Base-by-base conservation (phyloP, 1,284 basidiomycete genomes). In the Ganoderma lucidum region DNA sequence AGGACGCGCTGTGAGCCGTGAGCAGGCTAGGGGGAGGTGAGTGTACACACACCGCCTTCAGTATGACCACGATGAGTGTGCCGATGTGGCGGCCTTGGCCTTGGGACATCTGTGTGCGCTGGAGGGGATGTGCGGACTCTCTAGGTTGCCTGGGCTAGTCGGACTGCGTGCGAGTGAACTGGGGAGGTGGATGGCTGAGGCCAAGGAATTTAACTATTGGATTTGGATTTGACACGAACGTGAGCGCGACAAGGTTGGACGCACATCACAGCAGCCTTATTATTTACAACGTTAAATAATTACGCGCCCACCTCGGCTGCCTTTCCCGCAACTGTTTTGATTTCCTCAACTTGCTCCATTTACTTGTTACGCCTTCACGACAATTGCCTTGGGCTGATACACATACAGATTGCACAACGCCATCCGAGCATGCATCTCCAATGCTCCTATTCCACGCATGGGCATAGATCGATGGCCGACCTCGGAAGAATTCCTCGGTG, bases 41-140 rank as follows among this genome's bases (percentile, higher is more conserved):
- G 62, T 70, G 60, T 71, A 72, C 65, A 89, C 94, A 80, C 83
- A 98, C 97, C 78, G 96, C 97, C 85, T 97, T 96, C 76, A 97
- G 88, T 66, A 99, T 91, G 75, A 99, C 96, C 67, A 95, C 95
- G 75, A 98, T 92, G 80, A 99, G 90, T 41, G 97, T 99, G 67
- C 97, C 97, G 69, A 98, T 92, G 81, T 94, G 91, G 75, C 87
- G 89, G 66, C 75, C 63, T 30, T 61, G 64, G 64, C 66, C 48
- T 42, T 61, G 59, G 59, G 75, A 71, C 74, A 77, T 76, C 70
- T 69, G 70, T 30, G 56, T 35, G 42, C 66, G 62, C 44, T 44
- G 70, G 19, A 14, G 58, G 23, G 48, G 61, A 42, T 32, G 64
- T 44, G 63, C 23, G 39, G 41, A 39, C 61, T 63, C 62, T 61